Percentiles rank a stretch among this genome's conserved stretches.
These are phyloP conservation scores for Prunus yedoensis DNA, from an alignment of 331 rosid genomes.

Conservation along the genomic window DNA sequence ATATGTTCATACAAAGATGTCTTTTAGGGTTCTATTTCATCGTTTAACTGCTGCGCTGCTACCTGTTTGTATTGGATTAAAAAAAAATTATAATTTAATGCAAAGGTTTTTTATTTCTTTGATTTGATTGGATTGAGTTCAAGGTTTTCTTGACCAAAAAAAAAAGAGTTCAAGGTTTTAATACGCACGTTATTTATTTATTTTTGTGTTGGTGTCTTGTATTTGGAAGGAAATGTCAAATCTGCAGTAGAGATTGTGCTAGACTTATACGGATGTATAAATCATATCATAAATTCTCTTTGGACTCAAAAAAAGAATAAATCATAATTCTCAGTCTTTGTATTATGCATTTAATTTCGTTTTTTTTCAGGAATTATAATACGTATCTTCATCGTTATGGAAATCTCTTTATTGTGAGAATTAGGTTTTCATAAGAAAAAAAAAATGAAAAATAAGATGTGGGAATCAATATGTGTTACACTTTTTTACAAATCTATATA, in stretches of 20 bases:
- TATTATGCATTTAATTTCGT: not conserved
- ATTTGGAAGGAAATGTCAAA: not conserved
- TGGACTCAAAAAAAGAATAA: not conserved
- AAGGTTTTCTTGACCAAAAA: too few species aligned
- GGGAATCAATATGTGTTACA: too few species aligned
- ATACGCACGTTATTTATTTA: not conserved
- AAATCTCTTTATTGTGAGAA: too few species aligned
- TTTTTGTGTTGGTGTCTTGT: not conserved
- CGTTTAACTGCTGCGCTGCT: slow-evolving; percentile 7
- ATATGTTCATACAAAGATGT: slow-evolving; percentile 42
- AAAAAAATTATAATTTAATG: not conserved
- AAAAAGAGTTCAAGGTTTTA: too few species aligned
- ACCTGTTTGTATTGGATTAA: not conserved
- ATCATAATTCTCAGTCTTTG: not conserved
- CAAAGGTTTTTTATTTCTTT: not conserved
- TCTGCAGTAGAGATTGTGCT: not conserved
- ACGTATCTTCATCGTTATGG: too few species aligned
- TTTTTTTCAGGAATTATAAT: not conserved
- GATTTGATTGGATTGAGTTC: not conserved
- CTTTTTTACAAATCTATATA: too few species aligned
- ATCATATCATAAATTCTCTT: not conserved
- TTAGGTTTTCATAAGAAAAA: too few species aligned
- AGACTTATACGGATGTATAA: not conserved
- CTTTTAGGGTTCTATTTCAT: slow-evolving; percentile 66
- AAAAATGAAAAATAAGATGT: too few species aligned